Percentiles rank a stretch among this genome's conserved stretches.
Conservation (phyloP, 2,329 filamentous ascomycete species). For the Triangularia verruculosa region DNA sequence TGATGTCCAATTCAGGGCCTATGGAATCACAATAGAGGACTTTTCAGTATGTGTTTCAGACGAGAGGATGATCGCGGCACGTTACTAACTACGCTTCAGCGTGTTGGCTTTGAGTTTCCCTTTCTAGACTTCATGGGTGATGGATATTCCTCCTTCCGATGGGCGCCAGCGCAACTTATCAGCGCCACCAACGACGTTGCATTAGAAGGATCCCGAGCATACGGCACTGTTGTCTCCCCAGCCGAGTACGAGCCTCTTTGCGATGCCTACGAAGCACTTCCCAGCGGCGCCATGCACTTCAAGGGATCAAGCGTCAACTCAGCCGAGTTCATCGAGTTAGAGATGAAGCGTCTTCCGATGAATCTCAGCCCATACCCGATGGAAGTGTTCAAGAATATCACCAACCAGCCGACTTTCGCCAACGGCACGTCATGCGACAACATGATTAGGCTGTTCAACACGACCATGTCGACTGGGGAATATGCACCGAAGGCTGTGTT, state of each 20-base stretch:
- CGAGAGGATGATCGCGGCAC: background rate
- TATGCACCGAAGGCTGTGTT: conserved; percentile 28
- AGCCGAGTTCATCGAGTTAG: conserved; percentile 31
- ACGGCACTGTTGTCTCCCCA: conserved; percentile 44
- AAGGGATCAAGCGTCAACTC: conserved; percentile 25
- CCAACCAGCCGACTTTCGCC: conserved; percentile 56
- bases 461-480: conserved; percentile 28
- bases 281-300: conserved; percentile 30
- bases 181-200: conserved; percentile 41
- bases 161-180: conserved; percentile 47
- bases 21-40: conserved; percentile 41
- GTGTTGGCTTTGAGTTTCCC: conserved; percentile 51
- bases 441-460: conserved; percentile 36
- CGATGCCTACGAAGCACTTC: conserved; percentile 43
- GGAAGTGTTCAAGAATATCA: conserved; percentile 47
- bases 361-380: conserved; percentile 36
- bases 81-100: conserved; percentile 35
- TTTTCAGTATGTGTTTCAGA: conserved; percentile 43
- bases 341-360: conserved; percentile 24
- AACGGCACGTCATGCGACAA: conserved; percentile 42
- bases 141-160: conserved; percentile 50
- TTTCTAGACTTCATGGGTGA: conserved; percentile 53
- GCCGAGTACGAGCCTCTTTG: conserved; percentile 46
- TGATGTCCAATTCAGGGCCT: conserved; percentile 44
- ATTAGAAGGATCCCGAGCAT: conserved; percentile 43